These are phyloP conservation scores for Apiosordaria backusii DNA, from an alignment of 495 filamentous ascomycete species.

Conservation along the genomic window DNA sequence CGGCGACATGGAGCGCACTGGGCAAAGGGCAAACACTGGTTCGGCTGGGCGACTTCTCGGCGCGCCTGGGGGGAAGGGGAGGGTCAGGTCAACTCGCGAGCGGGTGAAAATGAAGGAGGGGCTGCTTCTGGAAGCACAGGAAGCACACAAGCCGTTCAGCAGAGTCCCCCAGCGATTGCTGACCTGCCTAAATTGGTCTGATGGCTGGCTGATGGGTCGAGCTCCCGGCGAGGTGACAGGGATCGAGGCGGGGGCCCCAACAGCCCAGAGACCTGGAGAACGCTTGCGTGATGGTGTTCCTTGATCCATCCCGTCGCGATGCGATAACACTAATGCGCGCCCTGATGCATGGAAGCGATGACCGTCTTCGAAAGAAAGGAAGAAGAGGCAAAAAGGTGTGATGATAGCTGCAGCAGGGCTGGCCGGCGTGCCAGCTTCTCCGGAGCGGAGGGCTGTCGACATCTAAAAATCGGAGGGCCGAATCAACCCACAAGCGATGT, in stretches of 20 bases:
- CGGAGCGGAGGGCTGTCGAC: background rate
- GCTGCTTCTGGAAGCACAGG: slow-evolving; percentile 17
- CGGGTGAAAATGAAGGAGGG: background rate
- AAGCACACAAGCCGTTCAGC: slow-evolving; percentile 20
- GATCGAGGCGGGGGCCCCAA: slow-evolving; percentile 29
- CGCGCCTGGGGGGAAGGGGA: slow-evolving; percentile 5
- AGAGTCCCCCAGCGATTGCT: slow-evolving; percentile 22
- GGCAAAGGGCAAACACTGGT: slow-evolving; percentile 1
- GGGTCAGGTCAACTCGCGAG: slow-evolving; percentile 8
- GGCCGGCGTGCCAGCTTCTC: background rate
- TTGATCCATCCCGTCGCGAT: slow-evolving; percentile 17
- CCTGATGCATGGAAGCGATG: slow-evolving; percentile 10
- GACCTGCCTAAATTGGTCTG: slow-evolving; percentile 40
- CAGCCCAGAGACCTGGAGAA: slow-evolving; percentile 7
- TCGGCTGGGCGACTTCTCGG: slow-evolving; percentile 8
- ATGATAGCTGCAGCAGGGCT: background rate
- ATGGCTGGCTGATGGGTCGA: slow-evolving; percentile 32
- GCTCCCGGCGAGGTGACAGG: slow-evolving; percentile 25
- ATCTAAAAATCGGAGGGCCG: background rate
- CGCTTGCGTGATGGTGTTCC: background rate
- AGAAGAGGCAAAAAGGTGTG: slow-evolving; percentile 4
- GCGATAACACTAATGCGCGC: slow-evolving; percentile 20
- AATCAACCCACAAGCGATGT: slow-evolving; percentile 6
- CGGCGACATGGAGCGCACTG: slow-evolving; percentile 7
- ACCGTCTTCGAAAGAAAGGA: slow-evolving; percentile 1